Base-by-base conservation (phyloP, 176 grass and related monocot species). In the Luzula sylvatica region DNA sequence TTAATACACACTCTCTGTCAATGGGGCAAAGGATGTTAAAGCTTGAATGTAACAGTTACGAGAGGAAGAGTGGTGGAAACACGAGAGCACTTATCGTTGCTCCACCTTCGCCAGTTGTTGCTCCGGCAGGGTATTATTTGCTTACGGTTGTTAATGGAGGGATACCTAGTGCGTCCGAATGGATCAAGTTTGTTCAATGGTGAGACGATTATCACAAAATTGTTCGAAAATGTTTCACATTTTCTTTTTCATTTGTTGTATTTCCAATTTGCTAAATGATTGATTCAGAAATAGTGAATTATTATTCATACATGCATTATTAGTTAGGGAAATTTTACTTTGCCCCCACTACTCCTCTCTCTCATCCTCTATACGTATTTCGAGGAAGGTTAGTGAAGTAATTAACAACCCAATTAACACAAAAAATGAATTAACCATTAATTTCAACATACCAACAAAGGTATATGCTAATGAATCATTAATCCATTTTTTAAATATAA, bases 1-100 rank as follows among this genome's bases (percentile, higher is more conserved):
- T 76, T 13, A 38, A 44, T 5, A 76, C 73, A 4, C 73, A 76
- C 65, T 76, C 73, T 16, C 28, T 63, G 23, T 69, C 73, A 11
- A 76, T 76, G 73, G 61, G 46, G 23, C 73, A 76, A 50, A 38
- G 73, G 55, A 32, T 69, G 55, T 43, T 76, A 30, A 69, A 76
- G 65, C 73, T 76, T 16, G 16, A 38, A 6, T 63, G 55, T 23
- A 54, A 11, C 15, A 55, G 20, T 13, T 14, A 54, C 11, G 64
- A 14, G 47, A 53, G 47, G 47, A 3, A 55, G 38, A 28, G 14
- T 3, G 38, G 11, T 15, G 47, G 73, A 16, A 23, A 13, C 20
- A 50, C 13, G 24, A 63, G 43, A 14, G 48, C 55, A 6, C 15
- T 57, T 7, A 41, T 76, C 3, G 46, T 55, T 13, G 73, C 73